These are phyloP conservation scores for Ceriops tagal DNA, from an alignment of 345 rosid genomes.

Conservation along the genomic window DNA sequence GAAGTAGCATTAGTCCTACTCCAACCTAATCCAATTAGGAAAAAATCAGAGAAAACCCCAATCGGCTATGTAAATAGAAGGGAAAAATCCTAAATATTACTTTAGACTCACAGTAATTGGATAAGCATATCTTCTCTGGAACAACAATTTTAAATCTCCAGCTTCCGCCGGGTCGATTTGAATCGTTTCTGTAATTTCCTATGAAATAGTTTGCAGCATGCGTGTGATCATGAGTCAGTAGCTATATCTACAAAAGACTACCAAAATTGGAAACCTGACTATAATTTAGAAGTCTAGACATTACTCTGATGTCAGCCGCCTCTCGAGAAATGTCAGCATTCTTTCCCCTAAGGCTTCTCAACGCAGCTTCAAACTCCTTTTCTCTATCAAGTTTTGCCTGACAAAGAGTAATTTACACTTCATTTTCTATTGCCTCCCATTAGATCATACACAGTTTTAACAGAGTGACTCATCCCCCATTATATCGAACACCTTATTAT, in stretches of 20 bases:
- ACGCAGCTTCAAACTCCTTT: slow-evolving; percentile 40
- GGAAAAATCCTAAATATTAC: background rate
- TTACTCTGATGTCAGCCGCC: slow-evolving; percentile 46
- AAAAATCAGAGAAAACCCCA: too few species aligned
- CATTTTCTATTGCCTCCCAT: too few species aligned
- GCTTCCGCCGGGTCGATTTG: slow-evolving; percentile 18
- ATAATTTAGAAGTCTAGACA: background rate
- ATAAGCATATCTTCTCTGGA: slow-evolving; percentile 20
- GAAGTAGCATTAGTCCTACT: slow-evolving; percentile 59
- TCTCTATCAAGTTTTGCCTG: slow-evolving; percentile 39
- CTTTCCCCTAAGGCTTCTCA: slow-evolving; percentile 45
- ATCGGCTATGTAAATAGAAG: background rate
- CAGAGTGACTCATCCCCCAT: too few species aligned
- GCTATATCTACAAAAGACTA: too few species aligned
- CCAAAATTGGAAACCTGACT: background rate
- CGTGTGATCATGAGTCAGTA: too few species aligned
- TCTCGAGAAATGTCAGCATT: slow-evolving; percentile 42
- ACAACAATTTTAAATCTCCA: slow-evolving; percentile 14
- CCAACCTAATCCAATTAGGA: slow-evolving; percentile 36
- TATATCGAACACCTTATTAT: too few species aligned
- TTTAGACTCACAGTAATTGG: slow-evolving; percentile 11
- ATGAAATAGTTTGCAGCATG: background rate
- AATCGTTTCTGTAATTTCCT: slow-evolving; percentile 30
- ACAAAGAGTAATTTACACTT: background rate
- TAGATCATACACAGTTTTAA: background rate